phyloP scores from a whole-genome alignment of 2,329 filamentous ascomycete species.

The Byssochlamys sp. region DNA sequence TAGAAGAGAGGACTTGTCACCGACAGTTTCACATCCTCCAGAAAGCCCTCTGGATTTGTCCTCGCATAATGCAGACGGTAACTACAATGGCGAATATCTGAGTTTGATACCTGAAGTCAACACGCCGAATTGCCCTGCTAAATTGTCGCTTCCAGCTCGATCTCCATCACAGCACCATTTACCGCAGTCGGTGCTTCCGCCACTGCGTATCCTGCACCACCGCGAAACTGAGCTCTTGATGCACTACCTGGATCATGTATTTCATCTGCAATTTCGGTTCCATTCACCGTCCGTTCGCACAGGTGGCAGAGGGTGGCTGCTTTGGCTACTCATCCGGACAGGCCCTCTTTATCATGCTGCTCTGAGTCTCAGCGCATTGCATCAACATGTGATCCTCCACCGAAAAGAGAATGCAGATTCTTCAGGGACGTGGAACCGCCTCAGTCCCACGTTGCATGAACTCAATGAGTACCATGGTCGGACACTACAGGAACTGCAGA shows the following conservation, averaged over 20 bases:
- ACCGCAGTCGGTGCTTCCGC: background rate
- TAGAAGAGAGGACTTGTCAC: background rate
- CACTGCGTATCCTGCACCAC: constrained; percentile 1
- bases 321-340: constrained; percentile 7
- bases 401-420: background rate
- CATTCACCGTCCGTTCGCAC: constrained; percentile 1
- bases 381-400: constrained; percentile 6
- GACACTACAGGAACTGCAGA: constrained; percentile 6
- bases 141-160: background rate
- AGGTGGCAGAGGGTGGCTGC: constrained; percentile 7
- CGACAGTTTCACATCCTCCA: background rate
- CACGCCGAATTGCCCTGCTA: background rate
- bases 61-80: background rate
- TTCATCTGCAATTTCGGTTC: constrained; percentile 10
- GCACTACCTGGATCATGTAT: constrained; percentile 11
- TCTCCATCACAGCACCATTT: background rate
- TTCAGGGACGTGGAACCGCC: background rate
- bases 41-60: background rate
- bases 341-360: constrained; percentile 9
- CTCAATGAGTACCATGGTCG: constrained; percentile 7
- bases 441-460: constrained; percentile 5
- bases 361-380: constrained; percentile 9
- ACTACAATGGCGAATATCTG: no score
- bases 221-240: constrained; percentile 9
- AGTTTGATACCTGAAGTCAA: background rate